Base-by-base conservation (phyloP, 306 rosid species). In the Sindora glabra region DNA sequence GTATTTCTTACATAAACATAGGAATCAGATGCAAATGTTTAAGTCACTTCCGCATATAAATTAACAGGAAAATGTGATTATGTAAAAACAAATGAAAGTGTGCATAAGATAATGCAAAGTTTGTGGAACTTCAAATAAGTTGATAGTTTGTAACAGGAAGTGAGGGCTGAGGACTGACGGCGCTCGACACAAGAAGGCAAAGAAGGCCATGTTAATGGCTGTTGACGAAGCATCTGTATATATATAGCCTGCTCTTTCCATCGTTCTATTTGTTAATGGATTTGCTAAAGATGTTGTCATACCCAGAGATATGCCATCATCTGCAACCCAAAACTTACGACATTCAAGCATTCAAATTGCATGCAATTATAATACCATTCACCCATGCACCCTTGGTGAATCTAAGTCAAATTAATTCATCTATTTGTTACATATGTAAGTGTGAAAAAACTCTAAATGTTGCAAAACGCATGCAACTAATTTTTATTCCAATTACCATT, bases 301-400 rank as follows among this genome's bases (percentile, higher is more conserved):
- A 92, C 72, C 79, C 83, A 45, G 16, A 92, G 70, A 68, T 86
- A 88, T 3, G 98, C 89, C 73, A 76, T 73, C n/a, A 88, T 69
- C 98, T 92, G 82, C 68, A 70, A 51, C 14, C 13, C 62, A 59
- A 59, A 23, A 53, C 5, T 16, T 56, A 6, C 41, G 39, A 22
- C 56, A 27, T 58, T 21, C 12, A 62, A 25, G 6, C 25, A 22
- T 2, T 26, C 11, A 18, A 38, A 5, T 13, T 16, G 11, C 26
- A 48, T 45, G 12, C 41, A 34, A 33, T 60, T 42, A n/a, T n/a
- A n/a, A n/a, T n/a, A n/a, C n/a, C n/a, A n/a, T n/a, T n/a, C n/a
- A n/a, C n/a, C n/a, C n/a, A n/a, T n/a, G n/a, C n/a, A n/a, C n/a
- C n/a, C n/a, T n/a, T n/a, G n/a, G n/a, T n/a, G n/a, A n/a, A n/a